A percentile compares a stretch with the other conserved stretches of the same genome.
phyloP scores from a whole-genome alignment of 805 yeast species.

The Yamadazyma laniorum region DNA sequence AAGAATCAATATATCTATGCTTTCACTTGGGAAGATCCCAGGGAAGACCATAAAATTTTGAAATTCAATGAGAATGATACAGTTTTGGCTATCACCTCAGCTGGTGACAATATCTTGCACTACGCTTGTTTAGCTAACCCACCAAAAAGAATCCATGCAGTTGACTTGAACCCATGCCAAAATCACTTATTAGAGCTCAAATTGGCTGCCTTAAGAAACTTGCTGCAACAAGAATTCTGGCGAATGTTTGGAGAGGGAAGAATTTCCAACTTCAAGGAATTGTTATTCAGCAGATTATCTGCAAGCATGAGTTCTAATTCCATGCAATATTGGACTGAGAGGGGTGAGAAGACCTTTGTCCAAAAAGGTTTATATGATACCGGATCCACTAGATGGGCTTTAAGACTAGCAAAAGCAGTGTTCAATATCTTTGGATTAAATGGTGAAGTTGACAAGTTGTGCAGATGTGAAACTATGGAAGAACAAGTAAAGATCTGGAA shows the following conservation, averaged over 20 bases:
- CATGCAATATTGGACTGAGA: slow-evolving; percentile 74
- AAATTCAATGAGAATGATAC: slow-evolving; percentile 63
- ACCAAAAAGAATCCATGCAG: slow-evolving; percentile 79
- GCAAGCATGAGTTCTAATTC: slow-evolving; percentile 78
- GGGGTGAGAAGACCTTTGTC: slow-evolving; percentile 58
- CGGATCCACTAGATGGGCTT: slow-evolving; percentile 85
- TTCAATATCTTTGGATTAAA: slow-evolving; percentile 56
- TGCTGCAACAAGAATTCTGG: slow-evolving; percentile 65
- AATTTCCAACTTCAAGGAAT: slow-evolving; percentile 44
- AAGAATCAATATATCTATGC: slow-evolving; percentile 80
- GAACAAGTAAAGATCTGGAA: slow-evolving; percentile 70
- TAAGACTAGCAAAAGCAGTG: slow-evolving; percentile 61
- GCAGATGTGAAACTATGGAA: slow-evolving; percentile 53
- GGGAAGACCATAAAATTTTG: slow-evolving; percentile 70
- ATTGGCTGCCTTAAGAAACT: slow-evolving; percentile 62
- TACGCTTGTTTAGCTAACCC: slow-evolving; percentile 71
- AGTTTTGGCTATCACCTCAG: slow-evolving; percentile 80
- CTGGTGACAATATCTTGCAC: slow-evolving; percentile 77
- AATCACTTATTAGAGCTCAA: slow-evolving; percentile 78
- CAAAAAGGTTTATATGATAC: slow-evolving; percentile 70
- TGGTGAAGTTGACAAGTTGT: slow-evolving; percentile 51
- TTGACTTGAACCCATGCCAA: slow-evolving; percentile 81
- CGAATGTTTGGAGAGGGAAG: slow-evolving; percentile 73
- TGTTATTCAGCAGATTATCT: slow-evolving; percentile 53
- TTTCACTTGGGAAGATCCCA: slow-evolving; percentile 89